Evolutionary conservation across 2,329 filamentous ascomycete genomes (phyloP).

Genomic region (Colletotrichum musicola): DNA sequence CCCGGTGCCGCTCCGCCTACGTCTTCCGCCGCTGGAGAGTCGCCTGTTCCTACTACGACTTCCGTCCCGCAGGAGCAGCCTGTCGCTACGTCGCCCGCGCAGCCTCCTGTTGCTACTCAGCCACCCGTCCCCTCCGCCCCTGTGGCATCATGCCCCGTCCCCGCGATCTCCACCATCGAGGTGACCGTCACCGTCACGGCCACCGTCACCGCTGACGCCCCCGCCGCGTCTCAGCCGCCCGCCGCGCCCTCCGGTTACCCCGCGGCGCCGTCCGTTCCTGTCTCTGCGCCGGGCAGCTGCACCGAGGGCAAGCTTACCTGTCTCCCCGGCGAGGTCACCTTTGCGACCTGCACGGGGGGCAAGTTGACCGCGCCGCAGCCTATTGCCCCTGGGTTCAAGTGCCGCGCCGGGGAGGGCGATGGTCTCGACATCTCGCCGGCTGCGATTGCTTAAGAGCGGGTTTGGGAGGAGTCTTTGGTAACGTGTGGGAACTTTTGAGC

Average conservation of each 20-base stretch:
- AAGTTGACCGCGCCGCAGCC: slow-evolving; percentile 29
- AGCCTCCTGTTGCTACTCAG: background rate
- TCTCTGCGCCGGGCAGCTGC: background rate
- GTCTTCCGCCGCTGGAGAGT: background rate
- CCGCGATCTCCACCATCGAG: slow-evolving; percentile 23
- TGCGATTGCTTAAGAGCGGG: background rate
- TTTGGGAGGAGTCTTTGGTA: background rate
- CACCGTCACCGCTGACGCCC: background rate
- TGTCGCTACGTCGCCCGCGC: background rate
- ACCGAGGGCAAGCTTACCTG: slow-evolving; percentile 27
- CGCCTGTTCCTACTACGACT: background rate
- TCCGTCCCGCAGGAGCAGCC: background rate
- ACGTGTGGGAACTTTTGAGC: background rate
- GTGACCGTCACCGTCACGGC: slow-evolving; percentile 39
- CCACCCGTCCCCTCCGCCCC: background rate
- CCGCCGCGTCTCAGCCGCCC: background rate
- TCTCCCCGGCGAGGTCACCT: slow-evolving; percentile 20
- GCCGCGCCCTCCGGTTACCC: background rate
- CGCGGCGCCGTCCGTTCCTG: too few relatives aligned
- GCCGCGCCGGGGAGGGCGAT: slow-evolving; percentile 16
- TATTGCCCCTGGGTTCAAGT: slow-evolving; percentile 34
- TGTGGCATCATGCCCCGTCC: background rate
- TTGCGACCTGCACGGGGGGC: slow-evolving; percentile 35
- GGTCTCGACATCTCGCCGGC: slow-evolving; percentile 26
- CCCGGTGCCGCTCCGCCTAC: background rate